Percentiles rank a stretch among this genome's conserved stretches.
Evolutionary conservation across 78 protist genomes (phyloP).

Genomic region (Dictyostelium discoideum): dicty_2.7 NC_007088.5:6105001-6105500

Average conservation of each 20-base stretch:
- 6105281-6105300: not conserved
- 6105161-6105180: not conserved
- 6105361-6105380: not conserved
- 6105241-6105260: not conserved
- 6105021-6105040: not conserved
- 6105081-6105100: too few species aligned
- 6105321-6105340: slow-evolving; percentile 35
- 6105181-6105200: not conserved
- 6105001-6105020: slow-evolving; percentile 19
- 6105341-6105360: slow-evolving; percentile 15
- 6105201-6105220: slow-evolving; percentile 39
- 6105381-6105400: not conserved
- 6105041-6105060: too few species aligned
- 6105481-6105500: slow-evolving; percentile 96
- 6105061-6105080: too few species aligned
- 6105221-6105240: not conserved
- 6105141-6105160: not conserved
- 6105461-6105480: slow-evolving; percentile 93
- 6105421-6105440: slow-evolving; percentile 55
- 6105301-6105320: slow-evolving; percentile 30
- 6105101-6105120: not conserved
- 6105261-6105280: not conserved
- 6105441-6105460: slow-evolving; percentile 79
- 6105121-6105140: not conserved
- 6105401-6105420: not conserved